Evolutionary conservation across 2,329 filamentous ascomycete genomes (phyloP), one percentile per base, ranked within the genome.

Genomic region (Myriosclerotinia scirpicola): DNA sequence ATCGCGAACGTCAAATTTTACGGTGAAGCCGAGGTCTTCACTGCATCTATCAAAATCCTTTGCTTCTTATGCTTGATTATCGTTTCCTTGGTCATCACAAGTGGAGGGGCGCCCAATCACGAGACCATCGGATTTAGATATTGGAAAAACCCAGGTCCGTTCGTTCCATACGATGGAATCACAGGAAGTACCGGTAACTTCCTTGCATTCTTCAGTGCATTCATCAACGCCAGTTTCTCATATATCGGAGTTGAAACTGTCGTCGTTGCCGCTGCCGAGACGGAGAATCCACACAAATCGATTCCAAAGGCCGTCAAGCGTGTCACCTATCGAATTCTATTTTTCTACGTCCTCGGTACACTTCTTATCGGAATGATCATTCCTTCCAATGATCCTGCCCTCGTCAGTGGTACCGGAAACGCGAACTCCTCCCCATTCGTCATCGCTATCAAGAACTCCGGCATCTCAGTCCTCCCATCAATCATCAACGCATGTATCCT

Each of bases 1-100:
- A 79, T 96, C 70, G 95, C 94, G 72, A 92, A 92, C 64, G 90
- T 97, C 70, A 90, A 90, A 73, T 91, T 90, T 30, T 96, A 95
- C 72, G 92, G 92, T 75, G 92, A 96, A 77, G 92, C 91, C 54
- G 92, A 96, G 74, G 96, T 96, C 71, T 80, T 93, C 64, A 94
- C 96, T 75, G 90, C 91, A 42, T 87, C 93, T 65, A 82, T 97
- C 79, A 97, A 97, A 76, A 87, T 97, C 65, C 82, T 78, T 12
- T 84, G 87, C 26, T 84, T 86, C 69, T 78, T 83, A 7, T 87
- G 86, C 5, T 89, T 90, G 75, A 89, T 90, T 75, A 81, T 90
- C 70, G 77, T 88, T 40, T 85, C 83, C 55, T 77, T 89, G 38
- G 80, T 89, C 66, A 85, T 89, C 72, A 84, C 87, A 70, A 81